Base-by-base conservation (phyloP, 345 rosid genomes). In the Sonneratia alba region DNA sequence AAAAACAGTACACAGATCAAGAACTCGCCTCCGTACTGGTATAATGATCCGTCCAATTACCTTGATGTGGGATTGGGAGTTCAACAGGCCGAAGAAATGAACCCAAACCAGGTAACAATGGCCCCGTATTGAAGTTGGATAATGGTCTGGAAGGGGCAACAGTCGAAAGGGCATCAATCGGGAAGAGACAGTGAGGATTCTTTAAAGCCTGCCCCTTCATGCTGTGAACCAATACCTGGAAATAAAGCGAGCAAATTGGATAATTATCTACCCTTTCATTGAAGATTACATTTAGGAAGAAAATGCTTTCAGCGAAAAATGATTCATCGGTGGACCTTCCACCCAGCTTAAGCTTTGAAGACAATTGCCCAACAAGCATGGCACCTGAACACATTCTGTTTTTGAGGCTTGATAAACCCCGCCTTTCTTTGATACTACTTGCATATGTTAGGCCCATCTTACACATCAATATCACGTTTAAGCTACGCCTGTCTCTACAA, bases 171-270 rank as follows among this genome's bases (percentile, higher is more conserved):
- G 63, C 59, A 71, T 85, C 75, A 0, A 82, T 37, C 36, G 1
- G 69, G 45, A 65, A 66, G 40, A 88, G 74, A 45, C 67, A 18
- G 11, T 15, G 15, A 32, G 47, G 38, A 34, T 90, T 84, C 49
- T 48, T 53, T 56, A 86, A 85, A 63, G 98, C 97, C 24, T 74
- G 85, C 11, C 24, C 67, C 81, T 81, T 89, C 4, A 77, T 4
- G 19, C 75, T 77, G 68, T 92, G 81, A 1, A 90, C 79, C 65
- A 80, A 1, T 27, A 22, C 74, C 87, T 88, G 84, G 13, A 61
- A 59, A 72, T 55, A 36, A 10, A 75, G 40, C 61, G 43, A 47
- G 10, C 1, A 70, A 57, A 38, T 18, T 22, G 63, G n/a, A n/a
- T 22, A 22, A 57, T 1, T 53, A 1, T 2, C 6, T 5, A 57